A percentile compares a stretch with the other conserved stretches of the same genome.
Conservation (phyloP, 768 basidiomycete genomes). For the Collybiopsis luxurians region DNA sequence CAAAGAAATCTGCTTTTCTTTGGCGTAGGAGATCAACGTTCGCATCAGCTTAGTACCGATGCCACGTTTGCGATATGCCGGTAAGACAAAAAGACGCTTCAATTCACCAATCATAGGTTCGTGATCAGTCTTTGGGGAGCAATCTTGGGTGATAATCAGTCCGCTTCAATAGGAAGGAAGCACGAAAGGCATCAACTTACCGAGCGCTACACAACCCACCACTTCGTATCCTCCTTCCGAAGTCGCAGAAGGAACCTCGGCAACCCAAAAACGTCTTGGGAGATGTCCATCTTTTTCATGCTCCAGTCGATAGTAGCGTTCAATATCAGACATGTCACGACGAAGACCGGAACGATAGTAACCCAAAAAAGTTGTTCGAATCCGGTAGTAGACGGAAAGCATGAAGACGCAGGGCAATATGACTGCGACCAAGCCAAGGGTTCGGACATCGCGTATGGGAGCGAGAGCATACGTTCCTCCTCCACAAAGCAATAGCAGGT, state of each 20-base stretch:
- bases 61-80: constrained; percentile 1
- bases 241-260: constrained; percentile 1
- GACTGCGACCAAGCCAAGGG: background rate
- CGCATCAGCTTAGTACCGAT: constrained; percentile 4
- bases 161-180: background rate
- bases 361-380: constrained; percentile 1
- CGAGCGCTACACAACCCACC: constrained; percentile 7
- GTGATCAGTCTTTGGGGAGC: background rate
- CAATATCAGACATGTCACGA: constrained; percentile 3
- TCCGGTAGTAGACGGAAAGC: constrained; percentile 1
- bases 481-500: background rate
- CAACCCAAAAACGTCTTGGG: constrained; percentile 4
- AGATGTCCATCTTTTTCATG: background rate
- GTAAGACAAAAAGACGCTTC: constrained; percentile 2
- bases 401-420: constrained; percentile 1
- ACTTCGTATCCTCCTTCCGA: constrained; percentile 7
- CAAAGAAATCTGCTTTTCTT: background rate
- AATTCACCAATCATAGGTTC: constrained; percentile 2
- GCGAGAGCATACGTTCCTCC: background rate
- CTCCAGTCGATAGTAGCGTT: background rate
- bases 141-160: background rate
- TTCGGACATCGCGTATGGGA: background rate
- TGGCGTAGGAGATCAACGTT: background rate
- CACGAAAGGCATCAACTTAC: background rate
- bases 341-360: constrained; percentile 2